These are phyloP conservation scores for Fraxinus xanthoxyloides DNA, from an alignment of 305 asterid species.

Conservation along the genomic window DNA sequence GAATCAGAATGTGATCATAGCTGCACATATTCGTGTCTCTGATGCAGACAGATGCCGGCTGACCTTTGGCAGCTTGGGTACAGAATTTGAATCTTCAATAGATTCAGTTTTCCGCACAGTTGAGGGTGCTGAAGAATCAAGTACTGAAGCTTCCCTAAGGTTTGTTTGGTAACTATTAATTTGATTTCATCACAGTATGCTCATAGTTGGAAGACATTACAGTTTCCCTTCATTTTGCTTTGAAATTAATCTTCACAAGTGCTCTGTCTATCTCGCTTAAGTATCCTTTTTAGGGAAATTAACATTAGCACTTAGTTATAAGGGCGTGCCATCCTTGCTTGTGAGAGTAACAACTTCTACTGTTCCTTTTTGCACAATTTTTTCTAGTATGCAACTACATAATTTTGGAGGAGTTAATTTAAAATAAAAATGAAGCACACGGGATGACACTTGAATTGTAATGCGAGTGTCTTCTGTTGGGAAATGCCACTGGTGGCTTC, in stretches of 20 bases:
- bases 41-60: conserved; percentile 77
- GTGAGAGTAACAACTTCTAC: background rate
- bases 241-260: background rate
- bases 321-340: background rate
- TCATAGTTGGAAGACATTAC: background rate
- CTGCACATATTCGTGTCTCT: conserved; percentile 89
- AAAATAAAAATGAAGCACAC: background rate
- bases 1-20: conserved; percentile 81
- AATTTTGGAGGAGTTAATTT: background rate
- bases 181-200: background rate
- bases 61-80: conserved; percentile 86
- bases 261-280: background rate
- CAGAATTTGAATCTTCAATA: conserved; percentile 45
- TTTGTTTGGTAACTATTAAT: conserved; percentile 27
- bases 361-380: background rate
- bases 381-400: background rate
- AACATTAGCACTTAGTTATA: background rate
- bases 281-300: background rate
- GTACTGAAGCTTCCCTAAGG: conserved; percentile 61
- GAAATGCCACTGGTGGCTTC: background rate
- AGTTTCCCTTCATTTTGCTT: background rate
- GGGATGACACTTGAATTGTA: background rate
- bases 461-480: background rate
- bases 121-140: conserved; percentile 46
- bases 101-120: conserved; percentile 29